A percentile compares a stretch with the other conserved stretches of the same genome.
Evolutionary conservation across 2,329 filamentous ascomycete species (phyloP).

Genomic region (Dothideomycetes sp.): DNA sequence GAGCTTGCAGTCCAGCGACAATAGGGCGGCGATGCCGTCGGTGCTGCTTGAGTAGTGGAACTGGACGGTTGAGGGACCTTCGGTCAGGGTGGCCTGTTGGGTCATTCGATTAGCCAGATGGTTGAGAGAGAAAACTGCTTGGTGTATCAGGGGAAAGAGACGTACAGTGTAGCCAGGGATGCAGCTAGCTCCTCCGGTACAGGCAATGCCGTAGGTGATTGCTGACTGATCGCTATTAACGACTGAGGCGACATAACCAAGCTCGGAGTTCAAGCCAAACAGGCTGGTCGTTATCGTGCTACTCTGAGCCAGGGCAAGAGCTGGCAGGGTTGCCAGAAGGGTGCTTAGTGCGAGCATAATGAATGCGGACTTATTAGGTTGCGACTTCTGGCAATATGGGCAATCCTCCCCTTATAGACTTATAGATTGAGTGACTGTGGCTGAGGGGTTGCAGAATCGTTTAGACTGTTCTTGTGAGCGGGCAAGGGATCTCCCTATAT

Average conservation of each 20-base stretch:
- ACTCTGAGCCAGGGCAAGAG: not conserved
- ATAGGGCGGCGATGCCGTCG: too few relatives aligned
- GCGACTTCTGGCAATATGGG: too few relatives aligned
- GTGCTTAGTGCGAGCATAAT: not conserved
- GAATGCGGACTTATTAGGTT: not conserved
- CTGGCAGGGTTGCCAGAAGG: not conserved
- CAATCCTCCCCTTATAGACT: too few relatives aligned
- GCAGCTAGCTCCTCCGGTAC: not conserved
- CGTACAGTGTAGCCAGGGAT: not conserved
- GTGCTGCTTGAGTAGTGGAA: not conserved
- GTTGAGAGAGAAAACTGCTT: too few relatives aligned
- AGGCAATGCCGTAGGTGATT: not conserved
- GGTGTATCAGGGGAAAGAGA: too few relatives aligned
- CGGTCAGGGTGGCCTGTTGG: not conserved
- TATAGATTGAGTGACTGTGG: too few relatives aligned
- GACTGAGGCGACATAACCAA: not conserved
- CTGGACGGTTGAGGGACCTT: not conserved
- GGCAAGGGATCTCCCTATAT: too few relatives aligned
- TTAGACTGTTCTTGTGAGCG: too few relatives aligned
- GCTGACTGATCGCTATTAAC: not conserved
- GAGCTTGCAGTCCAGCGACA: not conserved
- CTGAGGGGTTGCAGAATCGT: too few relatives aligned
- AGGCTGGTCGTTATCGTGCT: not conserved
- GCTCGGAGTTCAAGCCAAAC: not conserved
- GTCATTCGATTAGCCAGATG: too few relatives aligned